phyloP scores from a whole-genome alignment of 768 basidiomycete genomes.

The Amanita fuliginea region DNA sequence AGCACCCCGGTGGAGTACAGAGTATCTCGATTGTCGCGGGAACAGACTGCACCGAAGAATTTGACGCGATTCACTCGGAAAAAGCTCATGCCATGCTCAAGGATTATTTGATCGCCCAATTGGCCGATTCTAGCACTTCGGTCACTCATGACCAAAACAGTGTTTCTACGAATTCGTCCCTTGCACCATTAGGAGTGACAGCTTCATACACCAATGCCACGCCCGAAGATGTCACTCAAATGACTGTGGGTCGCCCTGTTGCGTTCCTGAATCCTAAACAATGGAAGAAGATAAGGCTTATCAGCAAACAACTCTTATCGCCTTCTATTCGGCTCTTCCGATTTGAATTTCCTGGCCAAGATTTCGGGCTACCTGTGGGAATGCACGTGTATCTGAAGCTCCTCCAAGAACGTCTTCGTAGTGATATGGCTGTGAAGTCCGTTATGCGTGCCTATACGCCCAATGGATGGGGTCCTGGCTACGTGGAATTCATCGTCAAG shows the following conservation, averaged over 20 bases:
- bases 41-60: slow-evolving; percentile 53
- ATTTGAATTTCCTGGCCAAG: slow-evolving; percentile 33
- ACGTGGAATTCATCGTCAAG: slow-evolving; percentile 44
- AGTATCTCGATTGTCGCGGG: slow-evolving; percentile 46
- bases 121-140: slow-evolving; percentile 12
- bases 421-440: slow-evolving; percentile 20
- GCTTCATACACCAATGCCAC: not conserved
- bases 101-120: slow-evolving; percentile 44
- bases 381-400: slow-evolving; percentile 49
- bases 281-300: slow-evolving; percentile 38
- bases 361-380: slow-evolving; percentile 44
- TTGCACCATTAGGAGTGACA: slow-evolving; percentile 8
- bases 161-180: not conserved
- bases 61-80: slow-evolving; percentile 50
- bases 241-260: not conserved
- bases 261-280: slow-evolving; percentile 29
- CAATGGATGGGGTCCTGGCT: slow-evolving; percentile 25
- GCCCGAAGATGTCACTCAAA: not conserved
- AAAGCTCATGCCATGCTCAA: slow-evolving; percentile 35
- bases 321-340: slow-evolving; percentile 40
- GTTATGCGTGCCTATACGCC: slow-evolving; percentile 54
- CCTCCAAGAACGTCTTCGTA: slow-evolving; percentile 18
- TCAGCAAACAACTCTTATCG: slow-evolving; percentile 26
- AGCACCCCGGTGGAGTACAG: slow-evolving; percentile 49
- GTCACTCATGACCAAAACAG: not conserved